phyloP scores from a whole-genome alignment of 805 yeast genomes.

The Ogataea nonfermentans region DNA sequence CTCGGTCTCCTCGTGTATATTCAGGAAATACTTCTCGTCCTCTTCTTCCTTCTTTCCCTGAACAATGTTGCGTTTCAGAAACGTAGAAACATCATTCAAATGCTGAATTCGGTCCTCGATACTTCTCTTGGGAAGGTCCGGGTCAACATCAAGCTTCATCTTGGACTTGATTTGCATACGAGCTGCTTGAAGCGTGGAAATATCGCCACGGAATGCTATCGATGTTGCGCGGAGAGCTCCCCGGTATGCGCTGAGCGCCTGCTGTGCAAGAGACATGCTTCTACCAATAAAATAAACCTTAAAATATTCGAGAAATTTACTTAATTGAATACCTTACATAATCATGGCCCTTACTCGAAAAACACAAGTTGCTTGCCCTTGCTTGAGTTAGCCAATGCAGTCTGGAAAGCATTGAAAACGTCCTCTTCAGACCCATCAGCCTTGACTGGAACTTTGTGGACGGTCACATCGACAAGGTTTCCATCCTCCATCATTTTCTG shows the following conservation, averaged over 20 bases:
- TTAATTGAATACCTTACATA: neutral
- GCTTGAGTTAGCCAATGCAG: conserved; percentile 41
- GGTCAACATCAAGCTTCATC: conserved; percentile 35
- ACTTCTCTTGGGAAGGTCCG: conserved; percentile 47
- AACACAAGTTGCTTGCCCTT: conserved; percentile 46
- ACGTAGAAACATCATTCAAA: conserved; percentile 67
- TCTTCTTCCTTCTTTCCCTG: conserved; percentile 60
- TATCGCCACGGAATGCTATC: conserved; percentile 55
- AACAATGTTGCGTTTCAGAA: conserved; percentile 74
- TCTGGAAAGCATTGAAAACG: conserved; percentile 40
- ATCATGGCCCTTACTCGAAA: conserved; percentile 2
- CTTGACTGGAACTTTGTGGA: conserved; percentile 38
- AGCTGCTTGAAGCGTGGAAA: conserved; percentile 52
- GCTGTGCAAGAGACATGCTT: conserved; percentile 22
- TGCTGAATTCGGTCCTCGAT: conserved; percentile 50
- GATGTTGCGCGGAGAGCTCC: conserved; percentile 64
- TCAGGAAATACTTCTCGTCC: conserved; percentile 50
- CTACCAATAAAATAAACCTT: neutral
- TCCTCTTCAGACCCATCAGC: conserved; percentile 38
- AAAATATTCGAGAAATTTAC: conserved; percentile 1
- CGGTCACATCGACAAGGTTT: conserved; percentile 49
- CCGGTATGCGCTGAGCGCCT: conserved; percentile 52
- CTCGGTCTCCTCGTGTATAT: conserved; percentile 79
- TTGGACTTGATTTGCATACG: conserved; percentile 58
- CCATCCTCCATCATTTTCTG: conserved; percentile 58